A percentile compares a stretch with the other conserved stretches of the same genome.
Evolutionary conservation across 768 basidiomycete species (phyloP).

Genomic region (Mycena albidolilacea): DNA sequence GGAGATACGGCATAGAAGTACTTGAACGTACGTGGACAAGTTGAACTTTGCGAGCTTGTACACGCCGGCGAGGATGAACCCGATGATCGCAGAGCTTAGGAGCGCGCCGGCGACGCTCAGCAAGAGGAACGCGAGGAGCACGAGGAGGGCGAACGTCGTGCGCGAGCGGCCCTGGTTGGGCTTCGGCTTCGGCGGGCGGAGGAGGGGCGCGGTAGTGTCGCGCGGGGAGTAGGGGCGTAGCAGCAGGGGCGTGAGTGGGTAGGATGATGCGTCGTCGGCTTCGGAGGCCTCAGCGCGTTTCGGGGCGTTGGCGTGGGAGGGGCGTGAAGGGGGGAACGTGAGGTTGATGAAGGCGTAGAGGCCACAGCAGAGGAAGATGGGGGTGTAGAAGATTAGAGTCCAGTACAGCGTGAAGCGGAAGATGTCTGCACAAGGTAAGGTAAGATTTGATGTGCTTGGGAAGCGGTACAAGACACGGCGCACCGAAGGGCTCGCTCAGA

Average conservation of each 20-base stretch:
- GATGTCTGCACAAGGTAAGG: conserved; percentile 51
- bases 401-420: conserved; percentile 70
- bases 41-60: conserved; percentile 61
- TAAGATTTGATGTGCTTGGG: no score
- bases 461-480: conserved; percentile 17
- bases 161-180: conserved; percentile 61
- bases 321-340: conserved; percentile 59
- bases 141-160: conserved; percentile 62
- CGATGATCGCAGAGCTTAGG: conserved; percentile 62
- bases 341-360: conserved; percentile 67
- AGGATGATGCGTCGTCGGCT: conserved; percentile 19
- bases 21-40: conserved; percentile 63
- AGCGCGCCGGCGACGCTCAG: conserved; percentile 63
- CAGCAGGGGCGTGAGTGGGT: conserved; percentile 31
- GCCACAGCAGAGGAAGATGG: conserved; percentile 65
- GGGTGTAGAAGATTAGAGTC: conserved; percentile 66
- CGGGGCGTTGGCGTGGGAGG: neutral
- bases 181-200: conserved; percentile 37
- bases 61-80: conserved; percentile 61
- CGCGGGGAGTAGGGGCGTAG: conserved; percentile 20
- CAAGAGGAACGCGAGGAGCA: conserved; percentile 58
- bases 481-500: conserved; percentile 58
- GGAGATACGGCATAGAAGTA: neutral
- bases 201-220: conserved; percentile 26
- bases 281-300: conserved; percentile 17